Conservation (phyloP, 2,329 filamentous ascomycete genomes). For the Sporothrix protearum region DNA sequence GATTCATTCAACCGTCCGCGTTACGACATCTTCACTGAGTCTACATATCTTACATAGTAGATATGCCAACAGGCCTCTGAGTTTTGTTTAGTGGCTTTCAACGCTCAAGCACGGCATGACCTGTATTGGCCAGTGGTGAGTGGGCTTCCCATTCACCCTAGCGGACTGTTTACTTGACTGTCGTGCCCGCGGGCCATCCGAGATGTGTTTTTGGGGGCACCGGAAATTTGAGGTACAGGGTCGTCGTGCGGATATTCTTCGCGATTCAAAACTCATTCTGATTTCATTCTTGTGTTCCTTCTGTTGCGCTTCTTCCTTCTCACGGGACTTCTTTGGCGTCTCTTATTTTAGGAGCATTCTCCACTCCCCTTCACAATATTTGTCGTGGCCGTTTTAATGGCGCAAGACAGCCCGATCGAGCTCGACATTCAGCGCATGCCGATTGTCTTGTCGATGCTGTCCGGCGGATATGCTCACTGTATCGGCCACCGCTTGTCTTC, state of each 20-base stretch:
- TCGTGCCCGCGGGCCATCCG: constrained; percentile 15
- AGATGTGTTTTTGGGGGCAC: constrained; percentile 13
- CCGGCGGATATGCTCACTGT: neutral
- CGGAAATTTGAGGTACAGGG: constrained; percentile 28
- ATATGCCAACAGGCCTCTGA: too few relatives aligned
- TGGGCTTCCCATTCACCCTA: neutral
- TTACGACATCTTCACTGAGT: neutral
- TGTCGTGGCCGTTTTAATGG: neutral
- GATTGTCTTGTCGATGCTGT: neutral
- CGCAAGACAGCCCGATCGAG: neutral
- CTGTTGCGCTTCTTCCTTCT: neutral
- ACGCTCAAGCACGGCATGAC: neutral
- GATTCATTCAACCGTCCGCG: neutral
- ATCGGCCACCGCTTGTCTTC: neutral
- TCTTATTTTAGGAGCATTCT: neutral
- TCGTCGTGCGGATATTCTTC: constrained; percentile 1
- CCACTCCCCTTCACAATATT: neutral
- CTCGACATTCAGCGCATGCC: neutral
- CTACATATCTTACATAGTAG: too few relatives aligned
- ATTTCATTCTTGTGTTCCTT: neutral
- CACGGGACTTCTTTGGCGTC: neutral
- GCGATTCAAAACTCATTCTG: neutral
- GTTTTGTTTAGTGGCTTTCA: neutral
- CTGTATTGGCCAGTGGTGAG: neutral
- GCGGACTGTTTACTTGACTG: neutral